Percentiles rank a stretch among this genome's conserved stretches.
Evolutionary conservation across 129 eudicot genomes (phyloP).

Genomic region (Ambrosia trifida): DNA sequence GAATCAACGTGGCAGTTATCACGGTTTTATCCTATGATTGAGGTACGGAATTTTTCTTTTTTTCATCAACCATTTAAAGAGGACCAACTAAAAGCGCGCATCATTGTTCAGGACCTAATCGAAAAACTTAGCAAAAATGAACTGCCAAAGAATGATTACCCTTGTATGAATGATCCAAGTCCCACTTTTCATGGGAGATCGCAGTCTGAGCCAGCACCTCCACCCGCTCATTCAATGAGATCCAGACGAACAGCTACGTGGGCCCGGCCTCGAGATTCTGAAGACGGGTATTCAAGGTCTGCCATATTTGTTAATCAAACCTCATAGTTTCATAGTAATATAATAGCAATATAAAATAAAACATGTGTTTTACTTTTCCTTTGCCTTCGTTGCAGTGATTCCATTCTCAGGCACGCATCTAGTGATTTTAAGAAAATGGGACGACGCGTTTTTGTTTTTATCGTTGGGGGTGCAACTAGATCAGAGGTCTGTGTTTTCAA

Average conservation of each 20-base stretch:
- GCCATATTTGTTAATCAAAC: neutral
- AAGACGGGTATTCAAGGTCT: conserved; percentile 88
- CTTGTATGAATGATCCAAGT: conserved; percentile 94
- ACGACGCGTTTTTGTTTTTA: conserved; percentile 81
- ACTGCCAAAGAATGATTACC: conserved; percentile 73
- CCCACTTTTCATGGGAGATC: conserved; percentile 73
- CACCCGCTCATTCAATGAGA: conserved; percentile 77
- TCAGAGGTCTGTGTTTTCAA: conserved; percentile 59
- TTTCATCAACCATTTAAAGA: neutral
- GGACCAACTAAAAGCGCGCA: neutral
- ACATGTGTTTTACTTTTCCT: neutral
- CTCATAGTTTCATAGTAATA: neutral
- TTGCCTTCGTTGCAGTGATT: conserved; percentile 56
- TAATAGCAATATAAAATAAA: neutral
- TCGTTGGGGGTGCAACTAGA: conserved; percentile 93
- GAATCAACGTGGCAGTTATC: conserved; percentile 83
- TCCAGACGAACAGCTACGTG: conserved; percentile 76
- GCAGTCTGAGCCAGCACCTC: conserved; percentile 39
- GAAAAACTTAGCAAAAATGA: conserved; percentile 79
- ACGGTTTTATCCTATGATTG: conserved; percentile 89
- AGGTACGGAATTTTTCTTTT: conserved; percentile 42
- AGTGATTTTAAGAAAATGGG: conserved; percentile 93
- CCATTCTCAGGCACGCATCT: conserved; percentile 71
- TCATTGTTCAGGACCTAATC: conserved; percentile 68
- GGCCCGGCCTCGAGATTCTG: conserved; percentile 87